Base-by-base conservation (phyloP, 495 filamentous ascomycete species). In the Venustampulla echinocandica region DNA sequence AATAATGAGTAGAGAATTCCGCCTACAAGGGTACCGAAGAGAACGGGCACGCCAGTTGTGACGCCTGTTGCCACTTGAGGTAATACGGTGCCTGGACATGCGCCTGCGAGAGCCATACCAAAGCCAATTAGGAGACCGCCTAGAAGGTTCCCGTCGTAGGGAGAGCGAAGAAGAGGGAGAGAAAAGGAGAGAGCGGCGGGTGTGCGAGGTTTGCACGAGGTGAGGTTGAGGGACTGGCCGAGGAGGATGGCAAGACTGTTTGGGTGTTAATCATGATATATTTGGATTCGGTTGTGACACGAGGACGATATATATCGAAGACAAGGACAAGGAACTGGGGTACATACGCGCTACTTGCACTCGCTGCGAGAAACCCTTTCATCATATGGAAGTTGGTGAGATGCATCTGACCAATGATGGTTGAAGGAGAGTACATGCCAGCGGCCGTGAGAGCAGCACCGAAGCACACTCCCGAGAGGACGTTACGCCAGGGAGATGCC, bases 341-440 rank as follows among this genome's bases (percentile, higher is more conserved):
- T 25, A 64, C 74, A 46, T 71, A 79, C 76, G 73, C 70, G 62
- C 69, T 73, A 41, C 60, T 66, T 11, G 68, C 74, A 4, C 73
- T 66, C 4, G 75, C 77, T 23, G 69, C 62, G 2, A 79, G 58
- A 47, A 81, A 81, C 1, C 69, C 67, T 52, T 76, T 66, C 22
- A 77, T 56, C 77, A 81, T 79, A 45, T 74, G 70, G 57, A 71
- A 78, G 61, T 75, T 69, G 27, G 62, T 50, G 6, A 79, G 63
- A 19, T 56, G 59, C 62, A 81, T 68, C 55, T 81, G 76, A 0
- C 56, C 57, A 39, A 75, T 46, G 50, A 81, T 78, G 49, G 72
- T 63, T 11, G 64, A 52, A 5, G 77, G 75, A 41, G 65, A 61
- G 52, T 69, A 72, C 40, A 81, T 69, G 15, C 71, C 72, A 9